phyloP scores from a whole-genome alignment of 345 rosid genomes.

The Acer yangbiense region DNA sequence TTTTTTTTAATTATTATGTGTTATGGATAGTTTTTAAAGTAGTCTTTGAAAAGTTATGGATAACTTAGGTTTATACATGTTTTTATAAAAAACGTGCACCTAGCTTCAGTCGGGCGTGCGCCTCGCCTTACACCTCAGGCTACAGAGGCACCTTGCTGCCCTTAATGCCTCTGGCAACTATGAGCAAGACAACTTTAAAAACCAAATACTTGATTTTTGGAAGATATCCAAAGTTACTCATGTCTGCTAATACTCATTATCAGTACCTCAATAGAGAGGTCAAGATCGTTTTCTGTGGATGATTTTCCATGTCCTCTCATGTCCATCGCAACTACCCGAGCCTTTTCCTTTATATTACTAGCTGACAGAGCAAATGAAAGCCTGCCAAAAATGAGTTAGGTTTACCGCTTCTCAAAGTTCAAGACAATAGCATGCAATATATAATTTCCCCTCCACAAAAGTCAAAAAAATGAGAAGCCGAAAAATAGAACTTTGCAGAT shows the following conservation, averaged over 20 bases:
- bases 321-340: slow-evolving; percentile 86
- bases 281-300: slow-evolving; percentile 72
- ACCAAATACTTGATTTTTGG: background rate
- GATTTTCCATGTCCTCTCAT: slow-evolving; percentile 96
- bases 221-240: background rate
- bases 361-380: slow-evolving; percentile 85
- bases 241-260: slow-evolving; percentile 3
- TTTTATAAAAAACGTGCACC: no score
- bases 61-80: no score
- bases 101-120: no score
- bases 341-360: slow-evolving; percentile 84
- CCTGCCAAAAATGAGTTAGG: slow-evolving; percentile 40
- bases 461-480: background rate
- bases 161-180: no score
- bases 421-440: slow-evolving; percentile 5
- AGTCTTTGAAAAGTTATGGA: no score
- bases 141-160: no score
- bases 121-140: no score
- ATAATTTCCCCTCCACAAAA: background rate
- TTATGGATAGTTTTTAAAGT: no score
- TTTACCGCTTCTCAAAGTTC: background rate
- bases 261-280: slow-evolving; percentile 81
- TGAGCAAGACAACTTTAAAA: background rate
- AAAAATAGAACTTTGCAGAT: background rate
- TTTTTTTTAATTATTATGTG: no score